These are phyloP conservation scores for Aspergillus brunneoviolaceus DNA, from an alignment of 2,329 filamentous ascomycete species.

Conservation along the genomic window DNA sequence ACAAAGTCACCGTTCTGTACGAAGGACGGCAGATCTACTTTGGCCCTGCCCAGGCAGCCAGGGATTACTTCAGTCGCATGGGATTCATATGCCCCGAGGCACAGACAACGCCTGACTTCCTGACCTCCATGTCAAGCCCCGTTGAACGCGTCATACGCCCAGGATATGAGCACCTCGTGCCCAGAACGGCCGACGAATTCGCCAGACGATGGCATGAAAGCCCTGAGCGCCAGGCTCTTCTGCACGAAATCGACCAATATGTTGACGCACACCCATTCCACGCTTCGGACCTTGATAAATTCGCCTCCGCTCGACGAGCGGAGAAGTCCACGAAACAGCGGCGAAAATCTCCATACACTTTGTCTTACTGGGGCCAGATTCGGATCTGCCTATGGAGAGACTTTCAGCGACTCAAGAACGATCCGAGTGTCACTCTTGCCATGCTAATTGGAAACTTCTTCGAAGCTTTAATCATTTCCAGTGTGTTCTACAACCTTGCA, in stretches of 20 bases:
- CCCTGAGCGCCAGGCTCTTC: background rate
- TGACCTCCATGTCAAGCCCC: conserved; percentile 52
- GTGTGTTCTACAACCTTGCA: conserved; percentile 74
- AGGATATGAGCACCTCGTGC: conserved; percentile 55
- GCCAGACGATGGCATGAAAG: conserved; percentile 27
- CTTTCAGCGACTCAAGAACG: conserved; percentile 69
- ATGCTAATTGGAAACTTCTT: conserved; percentile 64
- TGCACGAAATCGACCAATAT: conserved; percentile 9
- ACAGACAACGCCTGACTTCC: conserved; percentile 13
- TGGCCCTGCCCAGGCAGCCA: conserved; percentile 59
- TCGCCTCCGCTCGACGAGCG: conserved; percentile 33
- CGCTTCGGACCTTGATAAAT: conserved; percentile 18
- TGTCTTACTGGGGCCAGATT: conserved; percentile 73
- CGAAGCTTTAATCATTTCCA: conserved; percentile 72
- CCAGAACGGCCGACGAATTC: conserved; percentile 68
- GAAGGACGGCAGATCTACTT: conserved; percentile 39
- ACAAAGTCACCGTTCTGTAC: conserved; percentile 68
- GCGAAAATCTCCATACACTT: conserved; percentile 72
- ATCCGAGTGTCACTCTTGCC: conserved; percentile 68
- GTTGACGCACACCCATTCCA: conserved; percentile 4
- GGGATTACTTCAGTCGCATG: conserved; percentile 62
- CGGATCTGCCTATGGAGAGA: conserved; percentile 75
- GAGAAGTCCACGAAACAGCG: conserved; percentile 49
- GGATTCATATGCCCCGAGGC: conserved; percentile 38
- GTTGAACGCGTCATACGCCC: conserved; percentile 53